These are phyloP conservation scores for Chrysophaeum taylorii DNA, from an alignment of 352 stramenopile species.

Conservation along the genomic window DNA sequence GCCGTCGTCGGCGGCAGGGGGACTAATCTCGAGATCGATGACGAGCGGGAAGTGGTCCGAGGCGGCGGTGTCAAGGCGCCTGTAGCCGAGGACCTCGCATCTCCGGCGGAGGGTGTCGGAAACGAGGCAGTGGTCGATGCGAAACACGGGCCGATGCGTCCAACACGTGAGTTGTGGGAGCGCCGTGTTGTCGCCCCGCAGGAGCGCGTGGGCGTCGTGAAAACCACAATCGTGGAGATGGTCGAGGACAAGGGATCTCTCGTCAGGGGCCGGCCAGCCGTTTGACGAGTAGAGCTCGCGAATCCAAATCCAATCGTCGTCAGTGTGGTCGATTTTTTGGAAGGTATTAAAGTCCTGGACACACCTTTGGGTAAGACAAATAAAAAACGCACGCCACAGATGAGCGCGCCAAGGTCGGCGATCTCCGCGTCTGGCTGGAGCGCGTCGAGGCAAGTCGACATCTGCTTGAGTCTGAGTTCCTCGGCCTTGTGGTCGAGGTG, in stretches of 20 bases:
- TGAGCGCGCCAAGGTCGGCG: neutral
- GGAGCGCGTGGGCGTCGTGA: neutral
- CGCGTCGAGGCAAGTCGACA: neutral
- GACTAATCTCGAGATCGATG: neutral
- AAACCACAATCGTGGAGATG: neutral
- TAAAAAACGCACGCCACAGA: too few species aligned
- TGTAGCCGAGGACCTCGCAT: neutral
- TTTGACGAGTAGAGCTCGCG: neutral
- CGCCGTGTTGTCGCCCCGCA: neutral
- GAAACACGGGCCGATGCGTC: neutral
- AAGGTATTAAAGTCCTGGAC: conserved; percentile 14
- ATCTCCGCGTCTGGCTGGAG: neutral
- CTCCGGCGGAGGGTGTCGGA: neutral
- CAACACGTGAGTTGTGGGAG: neutral
- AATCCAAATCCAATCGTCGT: neutral
- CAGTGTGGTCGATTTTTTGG: neutral
- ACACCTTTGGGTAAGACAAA: too few species aligned
- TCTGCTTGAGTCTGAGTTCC: neutral
- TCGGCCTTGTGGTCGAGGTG: conserved; percentile 14
- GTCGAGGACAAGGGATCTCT: neutral
- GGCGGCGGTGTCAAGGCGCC: neutral
- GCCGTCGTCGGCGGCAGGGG: too few species aligned
- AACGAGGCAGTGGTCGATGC: conserved; percentile 11
- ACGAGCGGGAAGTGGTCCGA: conserved; percentile 12
- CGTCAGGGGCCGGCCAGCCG: neutral